Evolutionary conservation across 176 grass and related monocot genomes (phyloP), one percentile per base, ranked within the genome.

Genomic region (Oryza coarctata): DNA sequence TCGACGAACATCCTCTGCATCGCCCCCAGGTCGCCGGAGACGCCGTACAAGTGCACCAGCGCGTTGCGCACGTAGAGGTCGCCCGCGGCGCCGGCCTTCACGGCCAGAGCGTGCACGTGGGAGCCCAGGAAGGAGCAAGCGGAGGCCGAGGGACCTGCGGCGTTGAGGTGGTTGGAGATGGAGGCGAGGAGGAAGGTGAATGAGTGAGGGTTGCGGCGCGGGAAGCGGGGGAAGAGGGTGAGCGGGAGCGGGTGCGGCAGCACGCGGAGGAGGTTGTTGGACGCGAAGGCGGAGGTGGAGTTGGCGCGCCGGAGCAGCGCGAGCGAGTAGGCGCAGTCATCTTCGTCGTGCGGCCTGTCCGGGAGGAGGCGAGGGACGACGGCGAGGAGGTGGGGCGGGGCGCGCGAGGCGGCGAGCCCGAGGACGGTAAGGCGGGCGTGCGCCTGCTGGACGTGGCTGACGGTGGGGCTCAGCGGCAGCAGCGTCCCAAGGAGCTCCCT

Each of bases 61-160:
- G 86, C 89, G 43, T 94, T 91, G 31, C 89, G 78, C 13, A 91
- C 89, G 86, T 76, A 91, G 40, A 91, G 82, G 77, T 94, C 92
- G 3, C 7, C 73, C 4, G 85, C 81, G 60, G 87, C 80, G 33
- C 92, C 92, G 7, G 86, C 81, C 89, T 87, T 89, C 34, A 87
- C 69, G 50, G 71, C 84, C 39, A 91, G 73, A 27, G 77, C 84
- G 73, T 94, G 92, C 63, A 94, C 84, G 72, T 91, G 89, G 80
- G 73, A 34, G 52, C 86, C 92, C 33, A 89, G 86, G 27, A 17
- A 49, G 62, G 71, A 40, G 57, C 69, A 27, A 7, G 40, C 34
- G 43, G 52, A 50, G 13, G 3, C 39, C 18, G 74, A 20, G 39
- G 39, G 31, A 2, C 23, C 68, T 11, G 83, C 39, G n/a, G 86